Base-by-base conservation (phyloP, 495 filamentous ascomycete species). In the Penicillium cinerascens region DNA sequence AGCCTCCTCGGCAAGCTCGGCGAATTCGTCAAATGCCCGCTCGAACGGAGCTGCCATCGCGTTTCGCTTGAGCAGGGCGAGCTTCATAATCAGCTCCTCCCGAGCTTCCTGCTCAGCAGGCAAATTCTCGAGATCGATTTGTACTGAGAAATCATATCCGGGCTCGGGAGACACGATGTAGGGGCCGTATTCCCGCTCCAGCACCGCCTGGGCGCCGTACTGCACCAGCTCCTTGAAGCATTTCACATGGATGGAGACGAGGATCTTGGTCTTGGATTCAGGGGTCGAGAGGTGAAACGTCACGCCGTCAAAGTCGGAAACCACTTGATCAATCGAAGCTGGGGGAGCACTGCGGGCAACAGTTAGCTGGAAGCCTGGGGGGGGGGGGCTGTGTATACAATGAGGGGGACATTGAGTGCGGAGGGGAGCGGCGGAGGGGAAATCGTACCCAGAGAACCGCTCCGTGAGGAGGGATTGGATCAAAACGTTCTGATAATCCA, bases 1-100 rank as follows among this genome's bases (percentile, higher is more conserved):
- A 6, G 93, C 89, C 59, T 91, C 88, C 60, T 93, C 88, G 51
- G 86, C 82, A 41, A 97, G 78, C 56, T 86, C 80, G 54, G 89
- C 85, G 73, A 95, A 89, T 67, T 96, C 91, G 59, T 95, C 83
- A 69, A 97, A 97, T 10, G 93, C 93, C 62, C 88, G 84, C 75
- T 97, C 93, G 67, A 97, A 98, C 1, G 93, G 93, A 26, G 93
- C 91, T 39, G 93, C 93, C 93, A 98, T 97, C 49, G 87, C 91
- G 69, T 98, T 97, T 52, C 93, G 90, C 78, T 96, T 97, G 54
- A 98, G 69, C 46, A 98, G 75, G 22, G 91, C 87, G 45, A 97
- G 81, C 59, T 89, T 85, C 66, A 82, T 86, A 61, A 97, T 82
- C 54, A 98, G 76, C 54, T 89, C 91, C 47, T 95, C 91, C 57